Percentiles rank a stretch among this genome's conserved stretches.
Evolutionary conservation across 1,284 basidiomycete genomes (phyloP).

Genomic region (Cryptococcus amylolentus): DNA sequence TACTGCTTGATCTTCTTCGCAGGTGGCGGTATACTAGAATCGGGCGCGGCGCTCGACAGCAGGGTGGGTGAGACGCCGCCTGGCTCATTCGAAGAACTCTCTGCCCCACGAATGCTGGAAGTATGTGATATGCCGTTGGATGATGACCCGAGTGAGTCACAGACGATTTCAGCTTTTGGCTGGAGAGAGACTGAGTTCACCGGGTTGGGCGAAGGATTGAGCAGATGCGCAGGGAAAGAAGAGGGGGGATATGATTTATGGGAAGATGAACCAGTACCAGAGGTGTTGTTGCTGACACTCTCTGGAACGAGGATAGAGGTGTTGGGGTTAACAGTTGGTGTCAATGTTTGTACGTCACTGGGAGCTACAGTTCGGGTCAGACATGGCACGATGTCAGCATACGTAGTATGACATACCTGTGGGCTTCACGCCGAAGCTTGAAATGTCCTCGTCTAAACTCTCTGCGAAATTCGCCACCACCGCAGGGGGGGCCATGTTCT

Average conservation of each 20-base stretch:
- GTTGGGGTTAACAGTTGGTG: conserved; percentile 7
- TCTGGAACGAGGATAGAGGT: not conserved
- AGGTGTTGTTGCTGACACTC: not conserved
- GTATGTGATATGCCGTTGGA: not conserved
- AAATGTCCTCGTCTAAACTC: not conserved
- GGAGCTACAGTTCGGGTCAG: not conserved
- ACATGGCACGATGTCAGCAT: not conserved
- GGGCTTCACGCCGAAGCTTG: not conserved
- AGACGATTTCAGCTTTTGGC: not conserved
- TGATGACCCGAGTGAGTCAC: not conserved
- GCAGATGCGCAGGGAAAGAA: conserved; percentile 6
- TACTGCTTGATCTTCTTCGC: conserved; percentile 3
- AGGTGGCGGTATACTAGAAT: conserved; percentile 1
- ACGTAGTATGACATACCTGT: not conserved
- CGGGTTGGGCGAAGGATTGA: conserved; percentile 5
- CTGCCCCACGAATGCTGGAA: conserved; percentile 15
- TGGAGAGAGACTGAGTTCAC: conserved; percentile 7
- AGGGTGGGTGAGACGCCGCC: conserved; percentile 30
- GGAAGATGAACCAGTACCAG: not conserved
- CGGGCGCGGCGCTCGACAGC: conserved; percentile 7
- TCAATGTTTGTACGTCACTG: conserved; percentile 18
- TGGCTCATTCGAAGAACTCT: conserved; percentile 21
- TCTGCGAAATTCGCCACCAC: not conserved
- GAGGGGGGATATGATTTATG: conserved; percentile 5
- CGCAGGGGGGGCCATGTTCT: too few relatives aligned